Evolutionary conservation across 768 basidiomycete species (phyloP).

Genomic region (Ramaria sp.): DNA sequence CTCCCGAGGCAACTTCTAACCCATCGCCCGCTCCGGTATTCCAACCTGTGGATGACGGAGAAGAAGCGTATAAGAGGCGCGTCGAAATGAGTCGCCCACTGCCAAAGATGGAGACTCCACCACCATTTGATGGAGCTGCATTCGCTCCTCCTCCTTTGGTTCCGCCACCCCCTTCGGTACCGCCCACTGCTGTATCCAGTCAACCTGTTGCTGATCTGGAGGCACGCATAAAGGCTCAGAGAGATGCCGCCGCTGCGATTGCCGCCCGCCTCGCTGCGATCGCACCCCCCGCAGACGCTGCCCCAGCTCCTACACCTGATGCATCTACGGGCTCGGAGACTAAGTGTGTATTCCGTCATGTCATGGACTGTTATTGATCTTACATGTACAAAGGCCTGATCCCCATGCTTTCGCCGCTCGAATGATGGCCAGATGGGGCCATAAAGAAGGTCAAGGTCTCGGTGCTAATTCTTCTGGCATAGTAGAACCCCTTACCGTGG

Average conservation of each 20-base stretch:
- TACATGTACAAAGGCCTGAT: constrained; percentile 31
- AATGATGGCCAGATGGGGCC: constrained; percentile 94
- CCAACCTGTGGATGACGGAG: constrained; percentile 36
- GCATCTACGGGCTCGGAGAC: background rate
- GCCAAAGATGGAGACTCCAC: constrained; percentile 10
- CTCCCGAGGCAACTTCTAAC: background rate
- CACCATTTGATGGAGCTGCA: constrained; percentile 19
- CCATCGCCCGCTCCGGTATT: background rate
- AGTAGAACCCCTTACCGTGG: constrained; percentile 78
- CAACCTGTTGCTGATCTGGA: constrained; percentile 41
- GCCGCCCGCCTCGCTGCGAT: constrained; percentile 53
- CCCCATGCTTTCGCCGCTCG: constrained; percentile 72
- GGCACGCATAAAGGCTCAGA: constrained; percentile 39
- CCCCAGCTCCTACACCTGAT: background rate
- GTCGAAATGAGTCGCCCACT: constrained; percentile 41
- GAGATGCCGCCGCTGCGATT: constrained; percentile 70
- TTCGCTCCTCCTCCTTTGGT: constrained; percentile 18
- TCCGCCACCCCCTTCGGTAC: constrained; percentile 42
- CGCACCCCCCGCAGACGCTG: constrained; percentile 9
- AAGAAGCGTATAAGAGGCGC: constrained; percentile 58
- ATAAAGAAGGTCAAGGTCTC: constrained; percentile 87
- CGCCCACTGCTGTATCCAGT: constrained; percentile 48
- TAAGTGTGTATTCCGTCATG: background rate
- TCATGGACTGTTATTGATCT: no score
- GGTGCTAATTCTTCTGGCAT: constrained; percentile 80